Evolutionary conservation across 768 basidiomycete genomes (phyloP).

Genomic region (Kwoniella mangroviensis): DNA sequence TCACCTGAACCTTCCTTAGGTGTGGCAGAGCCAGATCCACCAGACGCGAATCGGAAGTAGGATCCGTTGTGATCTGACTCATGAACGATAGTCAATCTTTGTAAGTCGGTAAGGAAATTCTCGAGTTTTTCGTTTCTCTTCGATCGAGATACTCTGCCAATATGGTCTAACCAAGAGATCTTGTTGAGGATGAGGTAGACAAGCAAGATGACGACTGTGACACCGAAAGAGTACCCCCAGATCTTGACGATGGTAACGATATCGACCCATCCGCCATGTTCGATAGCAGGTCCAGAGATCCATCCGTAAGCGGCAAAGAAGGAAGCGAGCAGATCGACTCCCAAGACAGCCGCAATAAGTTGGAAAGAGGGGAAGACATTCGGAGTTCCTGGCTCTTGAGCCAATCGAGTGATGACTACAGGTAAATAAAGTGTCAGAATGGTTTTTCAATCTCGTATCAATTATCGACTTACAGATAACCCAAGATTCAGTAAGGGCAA

Average conservation of each 20-base stretch:
- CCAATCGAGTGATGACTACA: constrained; percentile 57
- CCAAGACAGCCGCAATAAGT: constrained; percentile 55
- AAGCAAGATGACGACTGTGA: constrained; percentile 58
- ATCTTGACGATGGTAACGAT: constrained; percentile 61
- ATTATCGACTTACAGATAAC: constrained; percentile 52
- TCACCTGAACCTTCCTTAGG: constrained; percentile 24
- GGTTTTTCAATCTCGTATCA: too few relatives aligned
- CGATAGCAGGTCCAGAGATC: constrained; percentile 56
- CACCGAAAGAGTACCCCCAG: constrained; percentile 61
- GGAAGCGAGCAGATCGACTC: constrained; percentile 61
- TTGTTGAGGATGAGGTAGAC: constrained; percentile 60
- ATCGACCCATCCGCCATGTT: constrained; percentile 51
- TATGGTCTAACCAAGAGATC: constrained; percentile 59
- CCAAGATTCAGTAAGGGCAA: constrained; percentile 63
- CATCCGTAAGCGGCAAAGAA: constrained; percentile 61
- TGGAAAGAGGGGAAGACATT: constrained; percentile 60
- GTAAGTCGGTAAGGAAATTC: constrained; percentile 60
- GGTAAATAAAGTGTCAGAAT: not conserved
- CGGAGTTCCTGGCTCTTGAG: constrained; percentile 50
- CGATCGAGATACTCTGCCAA: constrained; percentile 58
- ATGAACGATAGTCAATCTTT: constrained; percentile 61
- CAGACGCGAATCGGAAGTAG: constrained; percentile 39
- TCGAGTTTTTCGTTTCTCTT: constrained; percentile 58
- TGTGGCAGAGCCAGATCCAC: constrained; percentile 20
- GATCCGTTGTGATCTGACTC: constrained; percentile 46